Base-by-base conservation (phyloP, 2,329 filamentous ascomycete genomes). In the Penicillium sp. region DNA sequence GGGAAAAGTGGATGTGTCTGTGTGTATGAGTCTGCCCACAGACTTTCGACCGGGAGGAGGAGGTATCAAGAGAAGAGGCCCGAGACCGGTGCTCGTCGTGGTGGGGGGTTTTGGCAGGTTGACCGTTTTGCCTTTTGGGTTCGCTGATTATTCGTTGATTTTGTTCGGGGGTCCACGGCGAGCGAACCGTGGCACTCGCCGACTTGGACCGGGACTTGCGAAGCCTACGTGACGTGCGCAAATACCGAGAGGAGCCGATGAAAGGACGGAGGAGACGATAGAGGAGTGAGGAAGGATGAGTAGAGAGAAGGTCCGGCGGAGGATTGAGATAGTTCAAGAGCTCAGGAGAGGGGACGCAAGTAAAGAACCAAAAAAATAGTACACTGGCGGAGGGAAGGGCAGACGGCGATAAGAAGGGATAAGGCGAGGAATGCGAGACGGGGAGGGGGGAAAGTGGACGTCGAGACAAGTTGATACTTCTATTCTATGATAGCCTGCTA, bases 161-260 rank as follows among this genome's bases (percentile, higher is more conserved):
- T 42, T 33, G 30, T 48, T 66, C 58, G 58, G 61, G 64, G 61
- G 42, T 35, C 53, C 57, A 58, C 61, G 60, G 64, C 46, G 45
- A 54, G 49, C 28, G 46, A 67, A 67, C 65, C 65, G 60, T 67
- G 65, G 65, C 61, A 65, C 64, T 61, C 40, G 42, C 52, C 54
- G 45, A 57, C 37, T 57, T 57, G 38, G 42, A 58, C 61, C 61
- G 65, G 61, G 49, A 62, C 53, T 52, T 11, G 51, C 26, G 46
- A 37, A 40, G 22, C 22, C 35, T 37, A 37, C 57, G 57, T 58
- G 59, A 60, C 51, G 59, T 58, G 49, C 46, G 43, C 38, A 57
- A 48, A 11, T 46, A 49, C 57, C 62, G 57, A 60, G 37, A 33
- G 33, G n/a, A 30, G 19, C 49, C 48, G 57, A 45, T 28, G 14